A percentile compares a stretch with the other conserved stretches of the same genome.
These are phyloP conservation scores for Cutaneotrichosporon curvatum DNA, from an alignment of 1,284 basidiomycete species.

Conservation along the genomic window DNA sequence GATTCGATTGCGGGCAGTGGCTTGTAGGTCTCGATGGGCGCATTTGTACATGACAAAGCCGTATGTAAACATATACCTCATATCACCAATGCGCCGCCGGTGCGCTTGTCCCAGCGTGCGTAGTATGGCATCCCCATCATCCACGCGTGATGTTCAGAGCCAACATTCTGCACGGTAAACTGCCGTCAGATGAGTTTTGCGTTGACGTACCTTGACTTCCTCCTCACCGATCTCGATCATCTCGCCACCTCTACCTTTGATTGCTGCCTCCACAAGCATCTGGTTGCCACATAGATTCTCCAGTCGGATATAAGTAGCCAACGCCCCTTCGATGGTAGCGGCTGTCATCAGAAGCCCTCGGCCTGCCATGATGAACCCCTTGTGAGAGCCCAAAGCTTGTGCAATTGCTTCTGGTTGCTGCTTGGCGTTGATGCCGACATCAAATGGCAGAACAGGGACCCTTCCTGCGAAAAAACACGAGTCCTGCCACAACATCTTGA, in stretches of 20 bases:
- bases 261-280: slow-evolving; percentile 22
- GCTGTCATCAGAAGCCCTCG: slow-evolving; percentile 21
- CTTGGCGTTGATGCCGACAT: slow-evolving; percentile 3
- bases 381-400: slow-evolving; percentile 5
- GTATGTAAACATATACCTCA: too few species aligned
- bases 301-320: slow-evolving; percentile 22
- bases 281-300: slow-evolving; percentile 24
- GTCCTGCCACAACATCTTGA: slow-evolving; percentile 28
- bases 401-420: slow-evolving; percentile 10
- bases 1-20: too few species aligned
- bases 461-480: slow-evolving; percentile 22
- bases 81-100: slow-evolving; percentile 6
- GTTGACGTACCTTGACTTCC: slow-evolving; percentile 18
- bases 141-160: slow-evolving; percentile 27
- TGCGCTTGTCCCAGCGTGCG: slow-evolving; percentile 7
- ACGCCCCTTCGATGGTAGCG: slow-evolving; percentile 24
- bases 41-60: too few species aligned
- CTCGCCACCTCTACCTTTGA: slow-evolving; percentile 19
- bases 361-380: slow-evolving; percentile 22
- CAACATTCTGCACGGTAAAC: slow-evolving; percentile 25
- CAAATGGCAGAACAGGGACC: slow-evolving; percentile 18
- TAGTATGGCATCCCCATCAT: slow-evolving; percentile 29
- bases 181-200: not conserved
- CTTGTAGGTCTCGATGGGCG: too few species aligned
- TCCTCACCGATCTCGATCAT: slow-evolving; percentile 22